Evolutionary conservation across 495 filamentous ascomycete species (phyloP).

Genomic region (Sporormia fimetaria): DNA sequence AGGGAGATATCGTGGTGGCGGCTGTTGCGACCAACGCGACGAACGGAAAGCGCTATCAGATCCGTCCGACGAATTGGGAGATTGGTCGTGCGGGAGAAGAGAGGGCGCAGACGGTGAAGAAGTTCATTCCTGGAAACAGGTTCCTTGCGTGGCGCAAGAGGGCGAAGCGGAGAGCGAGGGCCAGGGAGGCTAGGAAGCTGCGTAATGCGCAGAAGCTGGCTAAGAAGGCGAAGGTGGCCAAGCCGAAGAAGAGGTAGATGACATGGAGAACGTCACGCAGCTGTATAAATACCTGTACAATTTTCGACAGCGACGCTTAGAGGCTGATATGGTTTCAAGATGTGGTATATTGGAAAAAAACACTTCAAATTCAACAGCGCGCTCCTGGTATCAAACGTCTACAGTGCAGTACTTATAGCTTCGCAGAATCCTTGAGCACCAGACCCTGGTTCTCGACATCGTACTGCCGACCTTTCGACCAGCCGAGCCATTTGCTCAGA

Average conservation of each 20-base stretch:
- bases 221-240: neutral
- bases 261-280: too few relatives aligned
- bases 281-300: constrained; percentile 10
- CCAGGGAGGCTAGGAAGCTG: constrained; percentile 47
- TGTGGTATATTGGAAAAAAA: too few relatives aligned
- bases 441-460: constrained; percentile 49
- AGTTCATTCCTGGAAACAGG: constrained; percentile 46
- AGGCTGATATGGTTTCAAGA: too few relatives aligned
- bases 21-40: constrained; percentile 3
- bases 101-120: constrained; percentile 41
- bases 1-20: constrained; percentile 9
- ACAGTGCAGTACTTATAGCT: constrained; percentile 42
- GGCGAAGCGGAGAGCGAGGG: constrained; percentile 38
- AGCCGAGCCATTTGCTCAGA: constrained; percentile 66
- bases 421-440: constrained; percentile 40
- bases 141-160: constrained; percentile 54
- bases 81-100: constrained; percentile 61
- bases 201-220: constrained; percentile 38
- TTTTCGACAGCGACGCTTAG: too few relatives aligned
- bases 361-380: too few relatives aligned
- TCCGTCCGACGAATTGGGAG: constrained; percentile 72
- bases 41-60: constrained; percentile 12
- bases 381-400: too few relatives aligned
- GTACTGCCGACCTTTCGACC: constrained; percentile 61
- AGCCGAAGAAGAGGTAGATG: constrained; percentile 17